Evolutionary conservation across 495 filamentous ascomycete species (phyloP).

Genomic region (Trichoderma orchidacearum): DNA sequence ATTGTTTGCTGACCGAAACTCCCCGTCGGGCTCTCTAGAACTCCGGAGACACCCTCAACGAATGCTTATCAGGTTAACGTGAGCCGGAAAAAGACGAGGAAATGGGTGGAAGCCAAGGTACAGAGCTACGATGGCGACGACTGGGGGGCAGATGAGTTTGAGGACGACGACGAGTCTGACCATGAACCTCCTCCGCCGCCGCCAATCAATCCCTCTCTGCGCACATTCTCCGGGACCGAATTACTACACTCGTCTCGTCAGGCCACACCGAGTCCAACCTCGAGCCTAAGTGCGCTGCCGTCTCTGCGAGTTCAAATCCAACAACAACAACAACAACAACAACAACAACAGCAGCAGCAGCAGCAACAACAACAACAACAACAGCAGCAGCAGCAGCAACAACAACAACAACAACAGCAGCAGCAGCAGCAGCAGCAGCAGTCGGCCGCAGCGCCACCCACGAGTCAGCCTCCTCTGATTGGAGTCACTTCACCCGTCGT

Average conservation of each 20-base stretch:
- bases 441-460: background rate
- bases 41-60: constrained; percentile 11
- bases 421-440: background rate
- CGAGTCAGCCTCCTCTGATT: background rate
- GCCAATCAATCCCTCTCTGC: constrained; percentile 7
- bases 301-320: background rate
- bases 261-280: background rate
- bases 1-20: no score
- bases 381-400: background rate
- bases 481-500: background rate
- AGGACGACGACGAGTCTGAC: constrained; percentile 52
- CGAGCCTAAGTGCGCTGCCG: constrained; percentile 1
- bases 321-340: background rate
- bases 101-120: constrained; percentile 86
- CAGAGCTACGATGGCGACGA: constrained; percentile 86
- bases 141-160: constrained; percentile 77
- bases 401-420: no score
- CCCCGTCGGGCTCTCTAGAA: constrained; percentile 11
- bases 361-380: background rate
- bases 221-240: background rate
- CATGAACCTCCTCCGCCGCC: constrained; percentile 31
- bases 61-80: constrained; percentile 58
- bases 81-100: constrained; percentile 79
- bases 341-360: background rate
- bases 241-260: constrained; percentile 1